Base-by-base conservation (phyloP, 805 yeast species). In the Pichia cabralensis region DNA sequence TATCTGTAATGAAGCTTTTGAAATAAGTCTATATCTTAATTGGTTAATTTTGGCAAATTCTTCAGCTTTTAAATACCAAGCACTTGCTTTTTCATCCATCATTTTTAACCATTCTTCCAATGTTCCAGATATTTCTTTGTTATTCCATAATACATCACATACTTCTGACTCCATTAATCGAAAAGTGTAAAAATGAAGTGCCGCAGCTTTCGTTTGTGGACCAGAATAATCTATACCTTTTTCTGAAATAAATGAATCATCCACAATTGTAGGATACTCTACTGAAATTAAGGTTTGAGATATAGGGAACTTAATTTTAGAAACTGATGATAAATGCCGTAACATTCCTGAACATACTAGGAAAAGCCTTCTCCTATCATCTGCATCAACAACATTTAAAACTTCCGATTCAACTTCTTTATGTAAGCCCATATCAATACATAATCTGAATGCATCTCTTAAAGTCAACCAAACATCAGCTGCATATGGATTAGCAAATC, bases 141-240 rank as follows among this genome's bases (percentile, higher is more conserved):
- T 18, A 14, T 26, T 16, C 44, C 43, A 41, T 25, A 41, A 33
- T 8, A 41, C 44, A 17, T 39, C 41, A 29, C 41, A 31, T 11
- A 41, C 31, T 28, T 41, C 44, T 6, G 44, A 15, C 15, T 41
- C 44, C 30, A 36, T 40, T 4, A 41, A 13, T 10, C 45, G 13
- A 11, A 36, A 26, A 13, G 13, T 18, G 30, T 41, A 28, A 35
- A 41, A 36, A 17, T 40, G 44, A 11, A 36, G 18, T 10, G 44
- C 45, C 8, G 44, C 43, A 12, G 41, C 36, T 27, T 41, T 41
- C 4, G 44, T 39, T 26, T 40, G 37, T 4, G 44, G 45, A 3
- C 38, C 45, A 12, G 30, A 22, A 28, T 36, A 40, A 27, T 41
- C 41, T 4, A 41, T 40, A 9, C 44, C 44, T 8, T 28, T 27